Percentiles rank a stretch among this genome's conserved stretches.
phyloP scores from a whole-genome alignment of 257 asterid species.

The Anisodus acutangulus region DNA sequence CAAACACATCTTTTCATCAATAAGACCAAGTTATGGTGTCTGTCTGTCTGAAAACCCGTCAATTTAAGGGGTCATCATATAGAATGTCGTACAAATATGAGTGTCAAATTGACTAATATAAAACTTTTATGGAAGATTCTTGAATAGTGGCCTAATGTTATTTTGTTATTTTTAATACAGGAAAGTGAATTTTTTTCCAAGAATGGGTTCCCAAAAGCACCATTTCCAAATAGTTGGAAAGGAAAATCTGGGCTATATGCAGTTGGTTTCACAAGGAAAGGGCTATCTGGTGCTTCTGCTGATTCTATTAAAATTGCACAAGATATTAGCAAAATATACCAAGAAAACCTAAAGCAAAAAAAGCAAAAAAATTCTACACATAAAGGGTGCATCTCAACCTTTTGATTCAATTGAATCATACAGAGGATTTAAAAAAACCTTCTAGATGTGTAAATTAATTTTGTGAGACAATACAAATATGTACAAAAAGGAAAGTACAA shows the following conservation, averaged over 20 bases:
- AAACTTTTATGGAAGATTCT: not conserved
- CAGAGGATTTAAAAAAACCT: too few relatives aligned
- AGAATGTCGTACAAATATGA: accelerated
- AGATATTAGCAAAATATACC: slow-evolving; percentile 30
- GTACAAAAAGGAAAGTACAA: not conserved
- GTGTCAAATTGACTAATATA: not conserved
- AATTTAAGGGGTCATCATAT: not conserved
- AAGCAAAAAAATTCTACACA: slow-evolving; percentile 24
- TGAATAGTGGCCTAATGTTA: not conserved
- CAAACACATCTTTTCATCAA: not conserved
- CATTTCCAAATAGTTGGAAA: slow-evolving; percentile 36
- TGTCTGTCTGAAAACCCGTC: not conserved
- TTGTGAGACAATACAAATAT: not conserved
- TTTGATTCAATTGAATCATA: not conserved
- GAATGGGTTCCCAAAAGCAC: slow-evolving; percentile 33
- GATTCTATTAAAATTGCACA: slow-evolving; percentile 36
- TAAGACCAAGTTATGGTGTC: not conserved
- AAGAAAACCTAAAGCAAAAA: slow-evolving; percentile 34
- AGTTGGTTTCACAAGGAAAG: slow-evolving; percentile 37
- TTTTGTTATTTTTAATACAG: slow-evolving; percentile 6
- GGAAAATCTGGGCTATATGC: slow-evolving; percentile 35
- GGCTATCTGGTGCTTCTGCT: slow-evolving; percentile 37
- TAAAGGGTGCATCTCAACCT: slow-evolving; percentile 38
- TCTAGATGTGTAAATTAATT: not conserved
- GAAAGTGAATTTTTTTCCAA: slow-evolving; percentile 38